phyloP scores from a whole-genome alignment of 2,329 filamentous ascomycete species.

The Penicillium sp. region DNA sequence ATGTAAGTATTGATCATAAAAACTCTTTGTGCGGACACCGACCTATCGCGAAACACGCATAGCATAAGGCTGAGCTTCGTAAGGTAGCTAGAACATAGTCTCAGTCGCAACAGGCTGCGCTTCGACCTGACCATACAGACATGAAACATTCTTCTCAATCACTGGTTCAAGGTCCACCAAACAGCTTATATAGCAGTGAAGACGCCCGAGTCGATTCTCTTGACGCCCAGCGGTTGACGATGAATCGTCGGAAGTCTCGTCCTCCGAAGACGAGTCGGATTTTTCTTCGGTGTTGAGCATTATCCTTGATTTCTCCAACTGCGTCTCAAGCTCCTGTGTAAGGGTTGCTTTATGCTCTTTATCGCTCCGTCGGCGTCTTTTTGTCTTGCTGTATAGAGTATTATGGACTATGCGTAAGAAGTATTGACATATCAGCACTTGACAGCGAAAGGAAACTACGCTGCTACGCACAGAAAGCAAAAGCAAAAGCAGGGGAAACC shows the following conservation, averaged over 20 bases:
- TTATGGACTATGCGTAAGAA: too few relatives aligned
- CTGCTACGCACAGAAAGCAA: too few relatives aligned
- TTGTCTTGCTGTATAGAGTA: too few relatives aligned
- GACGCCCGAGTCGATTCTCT: constrained; percentile 10
- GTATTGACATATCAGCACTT: too few relatives aligned
- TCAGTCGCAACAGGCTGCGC: background rate
- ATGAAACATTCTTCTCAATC: constrained; percentile 4
- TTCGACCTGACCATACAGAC: background rate
- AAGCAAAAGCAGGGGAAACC: too few relatives aligned
- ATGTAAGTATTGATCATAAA: background rate
- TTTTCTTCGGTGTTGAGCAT: constrained; percentile 7
- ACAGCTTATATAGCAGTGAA: constrained; percentile 18
- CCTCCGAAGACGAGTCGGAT: constrained; percentile 12
- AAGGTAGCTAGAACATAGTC: constrained; percentile 7
- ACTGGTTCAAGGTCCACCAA: constrained; percentile 14
- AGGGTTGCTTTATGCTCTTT: too few relatives aligned
- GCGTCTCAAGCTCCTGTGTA: background rate
- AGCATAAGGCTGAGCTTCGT: constrained; percentile 13
- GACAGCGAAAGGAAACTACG: too few relatives aligned
- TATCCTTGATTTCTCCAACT: constrained; percentile 13
- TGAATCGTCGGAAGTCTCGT: constrained; percentile 16
- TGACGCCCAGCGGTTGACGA: constrained; percentile 8
- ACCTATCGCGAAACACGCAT: constrained; percentile 19
- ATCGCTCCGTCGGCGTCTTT: too few relatives aligned
- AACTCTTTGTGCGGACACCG: background rate